Base-by-base conservation (phyloP, 2,329 filamentous ascomycete genomes). In the Lachnellula arida region DNA sequence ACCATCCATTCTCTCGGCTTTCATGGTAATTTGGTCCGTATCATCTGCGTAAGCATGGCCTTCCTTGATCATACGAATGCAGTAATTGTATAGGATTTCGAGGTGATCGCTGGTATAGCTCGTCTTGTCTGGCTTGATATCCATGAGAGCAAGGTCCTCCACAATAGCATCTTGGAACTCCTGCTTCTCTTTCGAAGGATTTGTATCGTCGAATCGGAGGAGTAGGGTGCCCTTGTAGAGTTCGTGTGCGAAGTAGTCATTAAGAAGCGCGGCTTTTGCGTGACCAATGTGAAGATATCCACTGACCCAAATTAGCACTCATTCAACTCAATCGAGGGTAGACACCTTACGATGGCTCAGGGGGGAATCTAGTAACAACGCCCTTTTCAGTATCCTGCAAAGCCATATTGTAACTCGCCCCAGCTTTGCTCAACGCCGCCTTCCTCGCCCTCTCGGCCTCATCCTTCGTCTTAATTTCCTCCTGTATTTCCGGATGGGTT, bases 41-140 rank as follows among this genome's bases (percentile, higher is more conserved):
- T 97, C 91, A 70, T 99, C 94, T 56, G 93, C 92, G 66, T 97
- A 99, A 5, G 93, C 94, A 62, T 91, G 82, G 3, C 92, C 93
- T 60, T 87, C 83, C 70, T 88, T 88, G 74, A 99, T 93, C 70
- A 97, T 85, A 67, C 86, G 81, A 65, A 96, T 78, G 69, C 87
- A 90, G 70, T 88, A 87, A 46, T 96, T 86, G 74, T 96, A 95
- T 14, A 99, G 82, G 71, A 92, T 81, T 68, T 97, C 84, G 72
- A 99, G 97, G 78, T 96, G 95, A 76, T 99, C 92, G 67, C 89
- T 95, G 2, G 94, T 97, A 76, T 93, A 95, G 17, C 89, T 90
- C 57, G 92, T 81, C 62, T 82, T 81, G 73, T 97, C 93, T 22
- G 92, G 89, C 74, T 88, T 89, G 73, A 99, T 89, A 32, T 92